Percentiles rank a stretch among this genome's conserved stretches.
Conservation (phyloP, 352 stramenopile species). For the Paralagenidium karlingii region DNA sequence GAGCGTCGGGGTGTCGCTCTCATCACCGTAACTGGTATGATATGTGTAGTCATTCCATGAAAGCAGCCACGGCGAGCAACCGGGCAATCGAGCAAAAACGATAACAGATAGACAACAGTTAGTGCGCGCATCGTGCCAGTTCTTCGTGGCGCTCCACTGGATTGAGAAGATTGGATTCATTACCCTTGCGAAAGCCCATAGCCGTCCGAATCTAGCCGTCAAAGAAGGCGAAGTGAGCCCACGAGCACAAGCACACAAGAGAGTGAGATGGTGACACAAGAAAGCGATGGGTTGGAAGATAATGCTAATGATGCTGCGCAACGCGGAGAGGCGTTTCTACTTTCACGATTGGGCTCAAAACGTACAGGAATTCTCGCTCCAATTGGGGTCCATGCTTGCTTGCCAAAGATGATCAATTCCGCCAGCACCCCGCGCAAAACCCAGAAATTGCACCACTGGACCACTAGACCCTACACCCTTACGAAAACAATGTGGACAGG, state of each 20-base stretch:
- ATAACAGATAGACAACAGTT: slow-evolving; percentile 2
- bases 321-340: background rate
- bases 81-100: slow-evolving; percentile 1
- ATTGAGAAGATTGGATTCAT: background rate
- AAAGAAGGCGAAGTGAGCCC: background rate
- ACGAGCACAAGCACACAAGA: slow-evolving; percentile 1
- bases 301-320: slow-evolving; percentile 4
- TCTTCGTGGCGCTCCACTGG: background rate
- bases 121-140: background rate
- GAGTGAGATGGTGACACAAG: background rate
- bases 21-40: slow-evolving; percentile 41
- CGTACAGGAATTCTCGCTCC: slow-evolving; percentile 70
- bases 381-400: slow-evolving; percentile 63
- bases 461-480: no score
- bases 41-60: background rate
- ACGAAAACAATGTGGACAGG: no score
- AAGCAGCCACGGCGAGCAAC: background rate
- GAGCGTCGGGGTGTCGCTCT: slow-evolving; percentile 49
- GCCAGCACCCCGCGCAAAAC: no score
- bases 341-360: slow-evolving; percentile 4
- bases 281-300: background rate
- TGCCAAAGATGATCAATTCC: no score
- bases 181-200: slow-evolving; percentile 22
- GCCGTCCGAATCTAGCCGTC: slow-evolving; percentile 15
- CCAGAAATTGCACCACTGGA: no score